A percentile compares a stretch with the other conserved stretches of the same genome.
Conservation (phyloP, 1,139 yeast species). For the Suhomyces maxii region DNA sequence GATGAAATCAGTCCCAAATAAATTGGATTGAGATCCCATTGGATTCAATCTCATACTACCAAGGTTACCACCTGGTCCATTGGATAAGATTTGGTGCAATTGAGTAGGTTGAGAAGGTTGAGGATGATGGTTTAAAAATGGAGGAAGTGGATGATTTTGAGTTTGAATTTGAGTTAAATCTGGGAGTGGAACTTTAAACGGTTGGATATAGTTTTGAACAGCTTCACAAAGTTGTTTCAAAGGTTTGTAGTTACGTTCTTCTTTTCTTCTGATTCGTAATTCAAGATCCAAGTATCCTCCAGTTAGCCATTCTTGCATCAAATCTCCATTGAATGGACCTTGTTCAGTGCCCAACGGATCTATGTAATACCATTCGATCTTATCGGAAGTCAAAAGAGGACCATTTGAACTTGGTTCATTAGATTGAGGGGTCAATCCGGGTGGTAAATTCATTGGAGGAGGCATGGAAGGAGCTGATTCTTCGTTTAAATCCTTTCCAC, state of each 20-base stretch:
- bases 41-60: conserved; percentile 28
- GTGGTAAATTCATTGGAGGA: conserved; percentile 16
- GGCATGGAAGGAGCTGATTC: not conserved
- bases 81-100: conserved; percentile 25
- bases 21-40: conserved; percentile 20
- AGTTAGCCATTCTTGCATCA: conserved; percentile 79
- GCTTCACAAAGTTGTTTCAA: conserved; percentile 47
- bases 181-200: conserved; percentile 58
- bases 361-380: conserved; percentile 67
- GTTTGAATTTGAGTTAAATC: conserved; percentile 7
- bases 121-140: conserved; percentile 6
- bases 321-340: conserved; percentile 74
- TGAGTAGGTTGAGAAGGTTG: conserved; percentile 16
- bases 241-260: conserved; percentile 39
- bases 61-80: conserved; percentile 20
- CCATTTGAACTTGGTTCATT: conserved; percentile 7
- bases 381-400: conserved; percentile 30
- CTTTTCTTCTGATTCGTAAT: conserved; percentile 57
- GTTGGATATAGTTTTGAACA: conserved; percentile 53
- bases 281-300: conserved; percentile 61
- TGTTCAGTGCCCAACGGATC: conserved; percentile 73
- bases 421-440: conserved; percentile 17
- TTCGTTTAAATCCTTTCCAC: not conserved
- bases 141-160: conserved; percentile 10
- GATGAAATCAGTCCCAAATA: conserved; percentile 31